phyloP scores from a whole-genome alignment of 805 yeast genomes.

The Saccharomycodes ludwigii region DNA sequence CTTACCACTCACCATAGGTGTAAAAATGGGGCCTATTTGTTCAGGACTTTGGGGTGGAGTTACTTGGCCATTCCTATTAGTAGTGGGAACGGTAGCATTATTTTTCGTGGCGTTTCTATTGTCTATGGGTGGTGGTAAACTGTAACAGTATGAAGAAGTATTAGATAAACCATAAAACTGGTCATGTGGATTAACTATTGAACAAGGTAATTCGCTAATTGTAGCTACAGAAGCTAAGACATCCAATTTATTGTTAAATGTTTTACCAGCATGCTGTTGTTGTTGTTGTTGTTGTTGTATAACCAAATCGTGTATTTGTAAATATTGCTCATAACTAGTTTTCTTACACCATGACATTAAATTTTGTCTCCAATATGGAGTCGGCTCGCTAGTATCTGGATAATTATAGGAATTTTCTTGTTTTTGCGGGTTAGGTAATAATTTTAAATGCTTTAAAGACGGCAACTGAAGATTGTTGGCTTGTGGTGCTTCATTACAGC shows the following conservation, averaged over 20 bases:
- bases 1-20: slow-evolving; percentile 17
- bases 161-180: slow-evolving; percentile 16
- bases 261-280: too few species aligned
- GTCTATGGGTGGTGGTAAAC: slow-evolving; percentile 1
- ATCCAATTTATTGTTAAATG: slow-evolving; percentile 6
- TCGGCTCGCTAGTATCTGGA: slow-evolving; percentile 24
- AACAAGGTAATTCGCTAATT: slow-evolving; percentile 11
- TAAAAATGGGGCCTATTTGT: slow-evolving; percentile 10
- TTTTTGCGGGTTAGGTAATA: slow-evolving; percentile 18
- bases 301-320: slow-evolving; percentile 11
- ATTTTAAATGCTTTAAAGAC: slow-evolving; percentile 20
- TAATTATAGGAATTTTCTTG: slow-evolving; percentile 21
- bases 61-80: slow-evolving; percentile 1
- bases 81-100: not conserved
- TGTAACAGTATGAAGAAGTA: not conserved
- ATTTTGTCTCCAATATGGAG: slow-evolving; percentile 21
- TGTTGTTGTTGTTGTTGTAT: slow-evolving; percentile 3
- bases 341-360: slow-evolving; percentile 23
- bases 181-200: slow-evolving; percentile 19
- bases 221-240: slow-evolving; percentile 11
- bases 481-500: too few species aligned
- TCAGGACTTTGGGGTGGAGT: slow-evolving; percentile 10
- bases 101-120: not conserved
- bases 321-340: slow-evolving; percentile 20
- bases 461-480: slow-evolving; percentile 13